Percentiles rank a stretch among this genome's conserved stretches.
These are phyloP conservation scores for Lecanicillium sp. DNA, from an alignment of 2,329 filamentous ascomycete species.

Conservation along the genomic window DNA sequence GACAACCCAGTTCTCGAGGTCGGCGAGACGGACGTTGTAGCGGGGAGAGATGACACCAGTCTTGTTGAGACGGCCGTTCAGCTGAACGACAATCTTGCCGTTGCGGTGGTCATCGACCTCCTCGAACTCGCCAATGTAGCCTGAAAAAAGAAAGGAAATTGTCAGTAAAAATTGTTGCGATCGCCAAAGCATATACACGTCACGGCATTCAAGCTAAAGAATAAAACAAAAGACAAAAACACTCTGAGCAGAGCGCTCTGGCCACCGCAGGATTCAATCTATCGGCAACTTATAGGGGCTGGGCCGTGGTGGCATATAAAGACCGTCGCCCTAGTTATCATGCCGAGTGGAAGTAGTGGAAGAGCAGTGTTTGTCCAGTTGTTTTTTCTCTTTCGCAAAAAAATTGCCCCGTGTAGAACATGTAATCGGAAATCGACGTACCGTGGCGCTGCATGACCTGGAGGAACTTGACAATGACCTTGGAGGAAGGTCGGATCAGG, in stretches of 20 bases:
- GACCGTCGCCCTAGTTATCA: constrained; percentile 99
- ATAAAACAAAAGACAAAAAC: constrained; percentile 51
- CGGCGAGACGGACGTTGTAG: constrained; percentile 97
- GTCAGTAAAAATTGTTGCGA: constrained; percentile 5
- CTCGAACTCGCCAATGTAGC: constrained; percentile 99
- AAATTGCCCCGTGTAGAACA: not conserved
- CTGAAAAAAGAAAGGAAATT: constrained; percentile 44
- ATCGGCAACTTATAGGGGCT: constrained; percentile 99
- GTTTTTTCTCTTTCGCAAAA: constrained; percentile 1
- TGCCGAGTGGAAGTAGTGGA: constrained; percentile 58
- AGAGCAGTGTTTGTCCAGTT: not conserved
- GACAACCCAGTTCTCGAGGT: constrained; percentile 99
- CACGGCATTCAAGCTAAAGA: constrained; percentile 1
- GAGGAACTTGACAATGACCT: constrained; percentile 99
- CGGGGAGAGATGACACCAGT: constrained; percentile 98
- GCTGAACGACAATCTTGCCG: constrained; percentile 99
- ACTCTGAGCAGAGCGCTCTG: constrained; percentile 8
- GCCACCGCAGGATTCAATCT: constrained; percentile 52
- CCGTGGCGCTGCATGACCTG: constrained; percentile 99
- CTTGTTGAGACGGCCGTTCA: constrained; percentile 99
- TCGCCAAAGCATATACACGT: constrained; percentile 27
- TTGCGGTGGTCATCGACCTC: constrained; percentile 99
- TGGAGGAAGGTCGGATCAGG: constrained; percentile 93
- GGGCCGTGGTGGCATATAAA: constrained; percentile 64
- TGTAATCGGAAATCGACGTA: constrained; percentile 45